Base-by-base conservation (phyloP, 1,284 basidiomycete genomes). In the Wolfiporia cocos region DNA sequence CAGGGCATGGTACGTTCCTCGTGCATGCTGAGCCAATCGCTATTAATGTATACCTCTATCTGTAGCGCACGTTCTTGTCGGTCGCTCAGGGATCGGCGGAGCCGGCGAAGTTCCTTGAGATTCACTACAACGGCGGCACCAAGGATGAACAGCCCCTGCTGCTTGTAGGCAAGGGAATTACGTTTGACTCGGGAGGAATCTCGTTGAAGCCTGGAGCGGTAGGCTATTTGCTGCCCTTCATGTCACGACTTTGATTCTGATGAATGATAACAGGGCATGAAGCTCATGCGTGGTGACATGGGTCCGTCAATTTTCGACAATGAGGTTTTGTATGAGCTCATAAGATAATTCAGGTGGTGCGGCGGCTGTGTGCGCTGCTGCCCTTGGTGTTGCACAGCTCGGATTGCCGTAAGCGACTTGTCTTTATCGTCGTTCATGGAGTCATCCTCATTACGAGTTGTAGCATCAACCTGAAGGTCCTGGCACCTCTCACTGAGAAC, bases 141-240 rank as follows among this genome's bases (percentile, higher is more conserved):
- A 65, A 66, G 44, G 65, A 74, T 35, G 77, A 71, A 0, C 70
- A 71, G 40, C 86, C 86, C 7, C 68, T 92, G 4, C 84, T 81
- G 1, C 75, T 92, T 45, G 88, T 94, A 32, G 92, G 92, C 34
- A 94, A 94, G 55, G 92, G 89, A 44, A 85, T 92, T 57, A 91
- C 88, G 4, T 91, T 91, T 48, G 90, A 93, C 63, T 81, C 83
- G 4, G 92, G 92, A 70, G 92, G 92, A 54, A 93, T 94, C 61
- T 86, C 83, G 47, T 65, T 94, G 61, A 94, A 94, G 67, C 78
- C 85, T 15, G 64, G 74, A 30, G 71, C 75, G 22, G 90, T 90
- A 63, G 56, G 76, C 70, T 11, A n/a, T n/a, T 34, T 19, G 4
- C n/a, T 14, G n/a, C 44, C 11, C 28, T 22, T 22, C 19, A 22